A percentile compares a stretch with the other conserved stretches of the same genome.
Conservation (phyloP, 108 stramenopile genomes). For the Skeletonema costatum region DNA sequence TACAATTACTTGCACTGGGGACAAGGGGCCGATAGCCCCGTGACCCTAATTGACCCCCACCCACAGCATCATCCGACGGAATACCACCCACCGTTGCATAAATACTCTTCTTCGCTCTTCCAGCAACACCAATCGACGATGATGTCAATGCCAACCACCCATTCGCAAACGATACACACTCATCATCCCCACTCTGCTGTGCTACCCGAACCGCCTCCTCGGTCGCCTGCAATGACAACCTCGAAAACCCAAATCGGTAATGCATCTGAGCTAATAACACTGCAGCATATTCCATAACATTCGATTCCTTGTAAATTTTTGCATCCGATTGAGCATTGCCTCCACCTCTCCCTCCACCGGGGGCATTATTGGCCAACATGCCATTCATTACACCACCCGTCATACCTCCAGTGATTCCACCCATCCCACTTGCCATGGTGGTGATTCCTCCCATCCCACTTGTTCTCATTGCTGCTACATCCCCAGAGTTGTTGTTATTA, state of each 20-base stretch:
- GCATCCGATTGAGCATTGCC: background rate
- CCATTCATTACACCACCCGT: background rate
- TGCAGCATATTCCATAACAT: constrained; percentile 83
- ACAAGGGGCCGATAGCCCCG: background rate
- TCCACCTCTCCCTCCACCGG: constrained; percentile 2
- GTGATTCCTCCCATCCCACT: constrained; percentile 21
- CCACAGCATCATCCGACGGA: background rate
- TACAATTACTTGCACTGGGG: background rate
- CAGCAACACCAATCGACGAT: constrained; percentile 1
- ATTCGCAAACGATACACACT: constrained; percentile 83
- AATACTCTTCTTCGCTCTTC: constrained; percentile 13
- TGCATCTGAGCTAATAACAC: constrained; percentile 79
- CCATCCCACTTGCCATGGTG: constrained; percentile 8
- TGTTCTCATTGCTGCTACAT: background rate
- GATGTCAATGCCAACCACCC: constrained; percentile 63
- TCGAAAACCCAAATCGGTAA: constrained; percentile 71
- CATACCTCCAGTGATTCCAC: constrained; percentile 15
- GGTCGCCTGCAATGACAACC: constrained; percentile 76
- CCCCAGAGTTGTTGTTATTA: background rate
- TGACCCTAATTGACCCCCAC: background rate
- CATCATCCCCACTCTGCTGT: constrained; percentile 87
- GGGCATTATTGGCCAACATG: background rate
- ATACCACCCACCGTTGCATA: constrained; percentile 28
- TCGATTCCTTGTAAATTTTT: constrained; percentile 32
- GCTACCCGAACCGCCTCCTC: constrained; percentile 94